Evolutionary conservation across 139 green algal species (phyloP).

Genomic region (Chlorella sp.): DNA sequence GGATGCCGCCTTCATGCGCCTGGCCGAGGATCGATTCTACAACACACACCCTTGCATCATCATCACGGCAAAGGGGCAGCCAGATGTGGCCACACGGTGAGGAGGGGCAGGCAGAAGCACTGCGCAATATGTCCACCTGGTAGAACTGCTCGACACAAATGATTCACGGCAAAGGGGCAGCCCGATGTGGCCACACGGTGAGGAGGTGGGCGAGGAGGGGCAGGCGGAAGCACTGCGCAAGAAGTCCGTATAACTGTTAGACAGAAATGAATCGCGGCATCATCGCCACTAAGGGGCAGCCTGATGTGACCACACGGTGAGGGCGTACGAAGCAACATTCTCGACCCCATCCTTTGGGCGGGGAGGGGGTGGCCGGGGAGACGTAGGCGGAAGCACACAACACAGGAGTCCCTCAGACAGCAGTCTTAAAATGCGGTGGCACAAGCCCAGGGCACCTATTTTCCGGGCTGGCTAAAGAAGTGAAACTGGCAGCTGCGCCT

Average conservation of each 20-base stretch:
- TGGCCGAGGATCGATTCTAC: slow-evolving; percentile 97
- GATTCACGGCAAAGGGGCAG: slow-evolving; percentile 98
- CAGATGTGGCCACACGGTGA: slow-evolving; percentile 92
- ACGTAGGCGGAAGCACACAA: not conserved
- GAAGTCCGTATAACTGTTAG: too few species aligned
- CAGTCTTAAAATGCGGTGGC: too few species aligned
- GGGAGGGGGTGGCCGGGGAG: not conserved
- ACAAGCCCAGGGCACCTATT: too few species aligned
- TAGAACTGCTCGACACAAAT: too few species aligned
- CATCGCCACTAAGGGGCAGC: slow-evolving; percentile 99
- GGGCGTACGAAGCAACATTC: too few species aligned
- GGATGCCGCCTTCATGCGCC: slow-evolving; percentile 96
- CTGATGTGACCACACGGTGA: slow-evolving; percentile 92
- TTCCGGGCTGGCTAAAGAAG: too few species aligned
- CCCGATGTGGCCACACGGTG: slow-evolving; percentile 95
- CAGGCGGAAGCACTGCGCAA: not conserved
- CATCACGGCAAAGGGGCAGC: slow-evolving; percentile 97
- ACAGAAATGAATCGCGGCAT: too few species aligned
- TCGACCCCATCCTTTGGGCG: too few species aligned
- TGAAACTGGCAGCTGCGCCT: too few species aligned
- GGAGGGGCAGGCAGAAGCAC: not conserved
- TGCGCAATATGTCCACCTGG: too few species aligned
- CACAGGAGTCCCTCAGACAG: too few species aligned
- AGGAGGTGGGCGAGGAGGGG: not conserved
- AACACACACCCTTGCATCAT: slow-evolving; percentile 98